Evolutionary conservation across 73 alveolate species (phyloP), one percentile per base, ranked within the genome.

Genomic region (Paramecium pentaurelia): DNA sequence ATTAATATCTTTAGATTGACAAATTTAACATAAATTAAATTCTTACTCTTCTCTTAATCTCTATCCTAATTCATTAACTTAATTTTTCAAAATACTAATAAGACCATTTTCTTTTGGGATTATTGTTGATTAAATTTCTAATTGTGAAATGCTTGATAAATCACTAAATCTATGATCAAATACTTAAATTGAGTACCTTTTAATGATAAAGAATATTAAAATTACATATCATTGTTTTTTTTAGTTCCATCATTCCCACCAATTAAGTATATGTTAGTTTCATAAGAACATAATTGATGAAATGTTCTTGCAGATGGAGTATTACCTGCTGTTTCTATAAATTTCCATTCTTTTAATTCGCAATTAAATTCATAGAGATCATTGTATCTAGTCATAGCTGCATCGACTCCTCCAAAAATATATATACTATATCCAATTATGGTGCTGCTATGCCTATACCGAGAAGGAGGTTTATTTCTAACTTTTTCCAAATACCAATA

Each of bases 121-220:
- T 12, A 49, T 11, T 44, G 32, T 45, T 44, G 91, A 80, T 37
- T 73, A 20, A 14, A 49, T 40, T 49, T 80, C 91, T 27, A 80
- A 80, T 27, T 80, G 22, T 14, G 49, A 42, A 14, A 80, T 49
- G 16, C 91, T 80, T 28, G 77, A 45, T 45, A 80, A 80, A 10
- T 80, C 91, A 80, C 91, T 80, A 80, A 80, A 80, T 80, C 91
- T 34, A 47, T 80, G 49, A 80, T 80, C 91, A 80, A 80, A 80
- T 80, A 80, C 91, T 80, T 80, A 80, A 10, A 80, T 80, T 22
- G 91, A 80, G 58, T 80, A 64, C 84, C 84, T 64, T 32, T 54
- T 54, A 54, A 54, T 54, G 70, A 34, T 64, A 64, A 32, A 64
- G 42, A 64, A 32, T 64, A 32, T 32, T 64, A 64, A 64, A 32